phyloP scores from a whole-genome alignment of 495 filamentous ascomycete species.

The Amphirosellinia nigrospora region DNA sequence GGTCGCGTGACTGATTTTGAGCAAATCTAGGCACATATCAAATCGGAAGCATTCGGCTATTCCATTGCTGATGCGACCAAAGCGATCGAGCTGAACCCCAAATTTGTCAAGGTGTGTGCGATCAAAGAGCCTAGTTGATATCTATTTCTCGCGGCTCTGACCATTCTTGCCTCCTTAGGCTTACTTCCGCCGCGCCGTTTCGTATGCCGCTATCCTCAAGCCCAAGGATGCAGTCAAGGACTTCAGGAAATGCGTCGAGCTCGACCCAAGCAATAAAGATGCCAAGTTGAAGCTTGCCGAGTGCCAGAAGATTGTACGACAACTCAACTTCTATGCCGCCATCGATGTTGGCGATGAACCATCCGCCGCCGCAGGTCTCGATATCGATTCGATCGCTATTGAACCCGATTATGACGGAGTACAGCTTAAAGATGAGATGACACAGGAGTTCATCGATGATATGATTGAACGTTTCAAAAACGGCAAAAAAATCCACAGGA shows the following conservation, averaged over 20 bases:
- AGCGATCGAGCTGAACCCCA: conserved; percentile 88
- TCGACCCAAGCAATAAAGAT: conserved; percentile 85
- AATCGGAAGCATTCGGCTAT: conserved; percentile 92
- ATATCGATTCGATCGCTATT: conserved; percentile 82
- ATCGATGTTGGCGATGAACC: conserved; percentile 93
- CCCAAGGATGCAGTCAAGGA: conserved; percentile 88
- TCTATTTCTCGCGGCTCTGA: conserved; percentile 10
- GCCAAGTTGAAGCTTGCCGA: conserved; percentile 88
- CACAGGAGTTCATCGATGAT: conserved; percentile 92
- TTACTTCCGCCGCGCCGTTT: conserved; percentile 92
- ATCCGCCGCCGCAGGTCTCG: conserved; percentile 87
- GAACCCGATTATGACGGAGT: conserved; percentile 87
- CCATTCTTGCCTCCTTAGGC: conserved; percentile 59
- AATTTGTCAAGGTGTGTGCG: conserved; percentile 82
- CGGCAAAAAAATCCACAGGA: conserved; percentile 91
- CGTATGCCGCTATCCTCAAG: conserved; percentile 86
- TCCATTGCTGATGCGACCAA: conserved; percentile 92
- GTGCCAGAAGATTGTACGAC: conserved; percentile 90
- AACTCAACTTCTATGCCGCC: conserved; percentile 88
- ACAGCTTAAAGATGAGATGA: conserved; percentile 81
- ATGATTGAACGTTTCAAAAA: conserved; percentile 96
- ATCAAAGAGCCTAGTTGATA: not conserved
- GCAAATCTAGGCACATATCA: conserved; percentile 77
- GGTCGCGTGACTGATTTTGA: conserved; percentile 56
- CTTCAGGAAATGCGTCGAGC: conserved; percentile 88